phyloP scores from a whole-genome alignment of 306 rosid species.

The Glycine soja region DNA sequence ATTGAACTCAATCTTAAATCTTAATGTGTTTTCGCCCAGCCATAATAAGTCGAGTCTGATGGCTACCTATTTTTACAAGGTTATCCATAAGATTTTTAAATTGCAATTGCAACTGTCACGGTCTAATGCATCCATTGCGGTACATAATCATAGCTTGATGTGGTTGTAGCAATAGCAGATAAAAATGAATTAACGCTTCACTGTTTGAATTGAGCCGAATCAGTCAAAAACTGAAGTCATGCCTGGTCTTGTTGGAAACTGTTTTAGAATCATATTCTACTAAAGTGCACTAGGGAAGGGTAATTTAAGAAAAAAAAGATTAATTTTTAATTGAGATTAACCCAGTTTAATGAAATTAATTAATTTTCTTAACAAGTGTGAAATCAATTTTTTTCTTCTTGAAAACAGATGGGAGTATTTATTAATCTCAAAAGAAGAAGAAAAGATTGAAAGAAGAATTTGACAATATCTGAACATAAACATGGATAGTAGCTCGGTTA shows the following conservation, averaged over 20 bases:
- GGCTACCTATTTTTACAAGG: too few species aligned
- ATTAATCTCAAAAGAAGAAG: neutral
- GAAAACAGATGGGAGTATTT: neutral
- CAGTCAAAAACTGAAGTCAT: neutral
- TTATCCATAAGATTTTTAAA: neutral
- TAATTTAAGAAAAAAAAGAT: too few species aligned
- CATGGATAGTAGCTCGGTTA: conserved; percentile 49
- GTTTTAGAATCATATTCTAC: neutral
- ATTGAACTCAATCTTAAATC: too few species aligned
- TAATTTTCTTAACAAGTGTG: too few species aligned
- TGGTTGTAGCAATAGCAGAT: neutral
- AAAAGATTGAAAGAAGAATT: neutral
- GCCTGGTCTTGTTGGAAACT: neutral
- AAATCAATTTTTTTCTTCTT: too few species aligned
- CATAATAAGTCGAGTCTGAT: neutral
- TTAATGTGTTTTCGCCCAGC: neutral
- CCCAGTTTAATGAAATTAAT: too few species aligned
- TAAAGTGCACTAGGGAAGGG: neutral
- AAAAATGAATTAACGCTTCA: neutral
- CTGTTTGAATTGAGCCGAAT: neutral
- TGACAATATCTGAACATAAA: neutral
- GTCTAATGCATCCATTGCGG: neutral
- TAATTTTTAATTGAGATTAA: too few species aligned
- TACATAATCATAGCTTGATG: neutral
- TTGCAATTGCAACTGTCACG: neutral